Percentiles rank a stretch among this genome's conserved stretches.
phyloP scores from a whole-genome alignment of 192 early-diverging fungal species.

The Fimicolochytrium jonesii region DNA sequence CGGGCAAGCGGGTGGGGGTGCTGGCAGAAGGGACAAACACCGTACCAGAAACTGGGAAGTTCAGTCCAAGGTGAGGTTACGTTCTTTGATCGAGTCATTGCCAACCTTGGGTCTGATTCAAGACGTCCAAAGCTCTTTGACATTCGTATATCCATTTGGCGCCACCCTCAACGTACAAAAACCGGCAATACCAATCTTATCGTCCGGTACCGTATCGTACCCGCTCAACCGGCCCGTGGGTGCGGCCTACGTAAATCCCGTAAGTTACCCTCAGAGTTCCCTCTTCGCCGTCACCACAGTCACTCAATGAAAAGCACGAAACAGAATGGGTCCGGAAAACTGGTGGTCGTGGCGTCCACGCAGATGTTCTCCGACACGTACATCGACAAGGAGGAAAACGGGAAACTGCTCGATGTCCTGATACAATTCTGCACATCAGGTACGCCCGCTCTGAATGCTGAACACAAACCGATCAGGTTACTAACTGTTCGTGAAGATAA shows the following conservation, averaged over 20 bases:
- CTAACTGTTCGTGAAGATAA: no score
- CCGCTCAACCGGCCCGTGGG: slow-evolving; percentile 58
- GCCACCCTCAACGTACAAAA: slow-evolving; percentile 63
- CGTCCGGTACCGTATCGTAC: slow-evolving; percentile 56
- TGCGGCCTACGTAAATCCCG: slow-evolving; percentile 45
- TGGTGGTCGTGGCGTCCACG: slow-evolving; percentile 50
- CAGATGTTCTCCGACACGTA: slow-evolving; percentile 60
- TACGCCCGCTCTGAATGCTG: slow-evolving; percentile 17
- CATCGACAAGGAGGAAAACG: slow-evolving; percentile 63
- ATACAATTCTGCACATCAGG: slow-evolving; percentile 51
- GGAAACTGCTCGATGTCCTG: slow-evolving; percentile 55
- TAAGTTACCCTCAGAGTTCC: no score
- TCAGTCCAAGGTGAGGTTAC: slow-evolving; percentile 30
- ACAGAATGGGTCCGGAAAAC: slow-evolving; percentile 30
- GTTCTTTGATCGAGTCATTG: no score
- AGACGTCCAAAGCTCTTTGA: no score
- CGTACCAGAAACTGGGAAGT: slow-evolving; percentile 25
- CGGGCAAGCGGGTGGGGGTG: slow-evolving; percentile 39
- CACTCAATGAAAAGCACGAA: slow-evolving; percentile 1
- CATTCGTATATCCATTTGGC: slow-evolving; percentile 60
- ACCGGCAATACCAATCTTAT: slow-evolving; percentile 56
- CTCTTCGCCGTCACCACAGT: background rate
- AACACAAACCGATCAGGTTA: no score
- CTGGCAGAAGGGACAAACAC: slow-evolving; percentile 3
- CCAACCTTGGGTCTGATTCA: no score